phyloP scores from a whole-genome alignment of 352 stramenopile genomes.

The Pythium rishiriense region DNA sequence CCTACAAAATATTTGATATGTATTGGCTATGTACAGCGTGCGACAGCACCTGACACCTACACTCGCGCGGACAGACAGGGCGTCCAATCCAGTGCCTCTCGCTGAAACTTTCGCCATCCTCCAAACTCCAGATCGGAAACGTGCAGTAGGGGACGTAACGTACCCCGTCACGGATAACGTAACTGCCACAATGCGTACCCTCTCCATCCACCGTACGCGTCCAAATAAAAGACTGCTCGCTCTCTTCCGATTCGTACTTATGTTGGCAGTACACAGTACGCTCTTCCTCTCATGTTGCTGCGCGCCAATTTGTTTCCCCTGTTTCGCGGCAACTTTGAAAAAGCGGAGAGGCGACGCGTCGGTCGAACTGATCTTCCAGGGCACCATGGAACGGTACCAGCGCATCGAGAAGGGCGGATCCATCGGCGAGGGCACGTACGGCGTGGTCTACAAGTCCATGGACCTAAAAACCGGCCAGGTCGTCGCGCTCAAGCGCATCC shows the following conservation, averaged over 20 bases:
- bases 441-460: constrained; percentile 96
- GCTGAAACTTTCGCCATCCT: constrained; percentile 12
- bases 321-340: constrained; percentile 22
- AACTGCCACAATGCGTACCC: neutral
- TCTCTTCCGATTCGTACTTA: constrained; percentile 19
- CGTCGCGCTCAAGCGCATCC: constrained; percentile 96
- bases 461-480: constrained; percentile 91
- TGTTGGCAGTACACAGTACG: neutral
- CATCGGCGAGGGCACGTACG: constrained; percentile 96
- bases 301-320: neutral
- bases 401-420: constrained; percentile 93
- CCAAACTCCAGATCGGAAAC: neutral
- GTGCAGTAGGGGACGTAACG: neutral
- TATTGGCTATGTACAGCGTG: neutral
- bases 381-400: constrained; percentile 85
- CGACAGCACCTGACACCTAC: constrained; percentile 25
- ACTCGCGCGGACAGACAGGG: constrained; percentile 18
- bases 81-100: neutral
- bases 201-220: neutral
- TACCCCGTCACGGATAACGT: too few species aligned
- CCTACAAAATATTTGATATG: neutral
- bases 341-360: neutral
- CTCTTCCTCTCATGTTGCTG: neutral
- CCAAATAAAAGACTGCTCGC: constrained; percentile 1
- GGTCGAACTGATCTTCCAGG: neutral